Evolutionary conservation across 148 eudicot species (phyloP), one percentile per base, ranked within the genome.

Genomic region (Chenopodium formosanum): DNA sequence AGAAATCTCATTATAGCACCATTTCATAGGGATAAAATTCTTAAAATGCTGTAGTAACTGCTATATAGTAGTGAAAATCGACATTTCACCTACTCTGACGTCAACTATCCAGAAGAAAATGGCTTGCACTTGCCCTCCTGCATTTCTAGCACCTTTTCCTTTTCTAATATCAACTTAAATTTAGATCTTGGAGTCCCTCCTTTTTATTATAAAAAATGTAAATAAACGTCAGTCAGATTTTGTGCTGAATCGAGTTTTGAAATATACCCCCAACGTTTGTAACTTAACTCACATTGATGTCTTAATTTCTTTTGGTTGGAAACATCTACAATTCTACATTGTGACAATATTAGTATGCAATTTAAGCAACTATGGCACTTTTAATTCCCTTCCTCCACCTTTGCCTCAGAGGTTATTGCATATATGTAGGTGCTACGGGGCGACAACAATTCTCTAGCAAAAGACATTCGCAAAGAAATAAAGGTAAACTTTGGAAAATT

Each of bases 381-480:
- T 78, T 66, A 2, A 66, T 44, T 70, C 9, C 69, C 20, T 32
- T 44, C 23, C 74, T 20, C 52, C 63, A 74, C 22, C 50, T 79
- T 60, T 47, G 34, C 29, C 37, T 64, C 53, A 44, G 56, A 66
- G 46, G 25, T 74, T 68, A 62, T 23, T 79, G 70, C 40, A 72
- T 81, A 27, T 86, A 16, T 75, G 86, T 75, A 94, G 98, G 98
- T 94, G 84, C 87, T 94, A 82, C 90, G 94, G 74, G 98, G 98
- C n/a, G 98, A 94, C 88, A 94, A 94, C 85, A 94, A 94, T 84
- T 80, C 90, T 79, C 90, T 94, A 84, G 98, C 98, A 60, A 94
- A 91, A 80, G 98, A 94, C 84, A 92, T 94, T 81, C 96, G 98
- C 72, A 94, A 92, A 85, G 98, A 94, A 85, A 94, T 94, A 89